A percentile compares a stretch with the other conserved stretches of the same genome.
phyloP scores from a whole-genome alignment of 176 grass and related monocot genomes.

The Bonia amplexicaulis region DNA sequence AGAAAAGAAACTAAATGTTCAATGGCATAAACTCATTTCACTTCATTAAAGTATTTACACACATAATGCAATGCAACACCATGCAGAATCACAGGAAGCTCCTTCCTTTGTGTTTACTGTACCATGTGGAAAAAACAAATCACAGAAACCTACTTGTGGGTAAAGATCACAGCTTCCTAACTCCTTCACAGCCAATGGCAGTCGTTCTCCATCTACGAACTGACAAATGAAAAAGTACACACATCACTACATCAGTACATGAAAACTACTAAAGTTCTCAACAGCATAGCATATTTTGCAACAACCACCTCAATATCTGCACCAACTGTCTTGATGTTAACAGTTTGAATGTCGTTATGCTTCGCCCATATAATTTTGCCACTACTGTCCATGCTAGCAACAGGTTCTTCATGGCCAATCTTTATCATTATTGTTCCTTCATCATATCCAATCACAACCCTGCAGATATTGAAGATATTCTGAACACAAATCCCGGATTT shows the following conservation, averaged over 20 bases:
- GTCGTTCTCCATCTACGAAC: conserved; percentile 73
- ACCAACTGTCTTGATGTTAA: conserved; percentile 86
- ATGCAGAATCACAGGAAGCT: background rate
- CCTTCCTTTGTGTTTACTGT: background rate
- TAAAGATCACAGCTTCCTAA: conserved; percentile 89
- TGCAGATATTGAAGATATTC: conserved; percentile 26
- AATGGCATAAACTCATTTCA: background rate
- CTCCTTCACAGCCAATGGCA: conserved; percentile 84
- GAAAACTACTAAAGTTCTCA: background rate
- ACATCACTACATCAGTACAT: background rate
- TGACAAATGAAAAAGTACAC: conserved; percentile 18
- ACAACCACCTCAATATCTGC: conserved; percentile 64
- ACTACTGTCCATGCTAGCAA: conserved; percentile 63
- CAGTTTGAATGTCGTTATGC: conserved; percentile 88
- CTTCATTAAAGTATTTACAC: background rate
- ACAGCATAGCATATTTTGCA: background rate
- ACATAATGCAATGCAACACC: background rate
- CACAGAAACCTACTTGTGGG: conserved; percentile 56
- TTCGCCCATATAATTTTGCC: conserved; percentile 72
- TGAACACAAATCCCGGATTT: background rate
- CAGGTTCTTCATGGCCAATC: conserved; percentile 62
- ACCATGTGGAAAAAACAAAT: background rate
- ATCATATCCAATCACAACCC: conserved; percentile 71
- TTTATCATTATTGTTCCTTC: conserved; percentile 86
- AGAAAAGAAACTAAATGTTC: background rate